Base-by-base conservation (phyloP, 2,329 filamentous ascomycete genomes). In the Penicillium polonicum region DNA sequence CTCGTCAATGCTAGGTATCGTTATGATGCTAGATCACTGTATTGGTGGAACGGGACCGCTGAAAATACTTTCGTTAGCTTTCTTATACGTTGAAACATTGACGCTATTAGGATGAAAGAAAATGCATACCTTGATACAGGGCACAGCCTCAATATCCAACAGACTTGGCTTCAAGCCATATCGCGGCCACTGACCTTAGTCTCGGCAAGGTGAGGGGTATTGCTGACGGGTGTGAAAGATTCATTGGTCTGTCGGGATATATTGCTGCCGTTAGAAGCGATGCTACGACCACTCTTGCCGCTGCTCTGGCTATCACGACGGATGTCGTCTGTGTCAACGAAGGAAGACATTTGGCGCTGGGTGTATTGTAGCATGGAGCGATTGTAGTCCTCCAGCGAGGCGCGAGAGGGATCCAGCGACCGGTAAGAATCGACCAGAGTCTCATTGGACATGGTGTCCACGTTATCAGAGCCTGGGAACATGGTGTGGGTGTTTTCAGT, bases 291-390 rank as follows among this genome's bases (percentile, higher is more conserved):
- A 50, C 70, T 71, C 49, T 65, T 62, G 43, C 68, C 64, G 49
- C 70, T 72, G 59, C 68, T 71, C 44, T 68, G 64, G 51, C 68
- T 50, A 31, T 57, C 58, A n/a, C 58, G 55, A 23, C 52, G 58
- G 41, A 60, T 55, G 19, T 64, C 58, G 23, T 72, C 68, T 15
- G 59, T 52, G 31, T 70, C 67, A 41, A 68, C 64, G 53, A 74
- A 75, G 5, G 66, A 63, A 3, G 69, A 69, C 66, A 75, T 73
- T 43, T 74, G 72, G 29, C 67, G 70, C 39, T 75, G 72, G 15
- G 73, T 75, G 48, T 76, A 73, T 44, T 73, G 65, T 39, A 75
- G 64, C 73, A 76, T 75, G 50, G 71, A 66, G 25, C 72, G 71
- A 60, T 71, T 74, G 57, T 76, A 76, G 58, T 74, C 72, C 45